Percentiles rank a stretch among this genome's conserved stretches.
Evolutionary conservation across 202 grass and related monocot genomes (phyloP).

Genomic region (Cymbopogon flexuosus): DNA sequence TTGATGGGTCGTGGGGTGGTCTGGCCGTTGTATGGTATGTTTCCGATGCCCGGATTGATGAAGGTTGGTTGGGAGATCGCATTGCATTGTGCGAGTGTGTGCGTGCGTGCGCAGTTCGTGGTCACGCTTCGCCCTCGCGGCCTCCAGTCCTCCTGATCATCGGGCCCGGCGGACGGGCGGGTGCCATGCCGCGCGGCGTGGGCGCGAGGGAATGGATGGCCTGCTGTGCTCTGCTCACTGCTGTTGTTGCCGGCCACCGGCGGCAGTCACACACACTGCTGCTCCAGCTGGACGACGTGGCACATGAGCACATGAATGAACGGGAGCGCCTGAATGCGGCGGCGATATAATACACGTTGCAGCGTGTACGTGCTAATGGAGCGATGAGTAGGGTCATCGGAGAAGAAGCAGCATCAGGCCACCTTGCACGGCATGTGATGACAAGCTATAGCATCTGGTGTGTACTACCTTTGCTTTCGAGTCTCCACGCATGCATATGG

Average conservation of each 20-base stretch:
- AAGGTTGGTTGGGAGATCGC: conserved; percentile 29
- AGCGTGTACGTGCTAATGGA: neutral
- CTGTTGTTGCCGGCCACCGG: neutral
- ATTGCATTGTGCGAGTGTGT: neutral
- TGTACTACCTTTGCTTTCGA: too few species aligned
- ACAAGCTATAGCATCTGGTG: neutral
- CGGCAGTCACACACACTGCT: neutral
- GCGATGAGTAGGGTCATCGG: too few species aligned
- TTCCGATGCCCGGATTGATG: too few species aligned
- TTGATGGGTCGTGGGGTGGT: neutral
- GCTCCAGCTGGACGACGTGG: neutral
- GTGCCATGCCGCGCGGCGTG: neutral
- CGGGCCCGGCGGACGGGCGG: neutral
- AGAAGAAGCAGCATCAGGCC: neutral
- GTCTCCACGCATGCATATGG: too few species aligned
- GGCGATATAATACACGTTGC: neutral
- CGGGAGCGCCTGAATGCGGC: neutral
- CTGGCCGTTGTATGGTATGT: too few species aligned
- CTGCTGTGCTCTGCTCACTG: neutral
- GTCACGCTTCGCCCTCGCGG: too few species aligned
- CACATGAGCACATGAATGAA: neutral
- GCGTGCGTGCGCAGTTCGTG: neutral
- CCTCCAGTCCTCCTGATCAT: neutral
- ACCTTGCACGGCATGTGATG: neutral
- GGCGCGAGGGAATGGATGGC: neutral